A percentile compares a stretch with the other conserved stretches of the same genome.
Conservation (phyloP, 2,329 filamentous ascomycete species). For the Exutisphaerella laricina region DNA sequence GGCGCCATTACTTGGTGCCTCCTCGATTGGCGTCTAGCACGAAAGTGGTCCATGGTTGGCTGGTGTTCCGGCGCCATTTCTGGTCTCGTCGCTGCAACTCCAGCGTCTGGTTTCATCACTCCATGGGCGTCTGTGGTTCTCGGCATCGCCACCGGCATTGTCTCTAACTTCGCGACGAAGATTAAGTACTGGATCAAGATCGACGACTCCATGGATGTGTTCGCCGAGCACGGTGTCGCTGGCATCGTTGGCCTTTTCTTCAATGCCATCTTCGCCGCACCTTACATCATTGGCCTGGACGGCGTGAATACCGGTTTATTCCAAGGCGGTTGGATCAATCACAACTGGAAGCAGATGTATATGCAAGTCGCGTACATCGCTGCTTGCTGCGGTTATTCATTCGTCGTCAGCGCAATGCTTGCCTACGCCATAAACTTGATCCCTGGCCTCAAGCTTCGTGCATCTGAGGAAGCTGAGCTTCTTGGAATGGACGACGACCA, state of each 20-base stretch:
- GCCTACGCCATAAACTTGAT: constrained; percentile 70
- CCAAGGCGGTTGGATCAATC: constrained; percentile 66
- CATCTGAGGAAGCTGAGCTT: constrained; percentile 74
- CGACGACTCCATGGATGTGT: constrained; percentile 84
- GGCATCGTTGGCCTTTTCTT: constrained; percentile 76
- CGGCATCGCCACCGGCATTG: constrained; percentile 57
- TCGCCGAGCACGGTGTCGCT: constrained; percentile 81
- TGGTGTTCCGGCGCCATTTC: constrained; percentile 89
- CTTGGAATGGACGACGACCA: constrained; percentile 88
- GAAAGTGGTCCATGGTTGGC: constrained; percentile 91
- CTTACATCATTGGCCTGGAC: constrained; percentile 67
- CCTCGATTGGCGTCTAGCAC: constrained; percentile 88
- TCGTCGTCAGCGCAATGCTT: constrained; percentile 66
- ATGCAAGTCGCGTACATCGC: constrained; percentile 74
- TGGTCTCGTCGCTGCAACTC: constrained; percentile 81
- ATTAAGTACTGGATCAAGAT: constrained; percentile 71
- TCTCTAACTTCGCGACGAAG: constrained; percentile 84
- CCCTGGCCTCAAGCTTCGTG: constrained; percentile 72
- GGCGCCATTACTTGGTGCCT: constrained; percentile 89
- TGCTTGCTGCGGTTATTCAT: constrained; percentile 61
- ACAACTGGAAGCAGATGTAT: constrained; percentile 69
- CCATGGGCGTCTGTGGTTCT: constrained; percentile 59
- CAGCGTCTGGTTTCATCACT: constrained; percentile 72
- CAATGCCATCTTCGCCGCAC: constrained; percentile 66
- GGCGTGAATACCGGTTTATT: constrained; percentile 59